Evolutionary conservation across 2,329 filamentous ascomycete genomes (phyloP), one percentile per base, ranked within the genome.

Genomic region (Aspergillus persii): DNA sequence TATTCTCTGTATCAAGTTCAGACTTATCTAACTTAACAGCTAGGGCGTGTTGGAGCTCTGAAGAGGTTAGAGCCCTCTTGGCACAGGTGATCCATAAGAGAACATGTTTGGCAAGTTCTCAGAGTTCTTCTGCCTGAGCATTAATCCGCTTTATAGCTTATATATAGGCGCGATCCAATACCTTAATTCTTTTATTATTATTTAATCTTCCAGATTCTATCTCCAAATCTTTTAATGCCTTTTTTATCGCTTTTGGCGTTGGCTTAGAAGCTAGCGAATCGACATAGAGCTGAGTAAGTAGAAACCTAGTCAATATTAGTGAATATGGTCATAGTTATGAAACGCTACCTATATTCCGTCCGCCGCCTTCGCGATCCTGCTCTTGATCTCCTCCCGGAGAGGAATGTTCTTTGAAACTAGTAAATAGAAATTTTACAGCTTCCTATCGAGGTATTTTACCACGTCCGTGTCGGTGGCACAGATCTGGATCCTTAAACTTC

Each of bases 41-140:
- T 12, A 84, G 70, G 0, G 79, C 80, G 60, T 81, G 71, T 53
- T 73, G 71, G 3, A 83, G 69, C 57, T 82, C 78, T 0, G 18
- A 0, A 1, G 57, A 67, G 1, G 59, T 71, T 0, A 83, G 59
- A 0, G 66, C 73, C 46, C 73, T 69, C 49, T 66, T 73, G 0
- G 77, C 71, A 41, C 59, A 78, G 0, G 68, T 70, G 8, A 83
- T 74, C 80, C 78, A 83, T 0, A 68, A 68, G 0, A 83, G 56
- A 2, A 71, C 67, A 18, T 75, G 57, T 6, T 70, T 76, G 0
- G 81, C 81, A 44, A 81, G 67, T 0, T 72, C 57, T n/a, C 48
- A 41, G 8, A 72, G 61, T 3, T 71, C 74, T 1, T 53, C 1
- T 0, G 63, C 8, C 51, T 83, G 80, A 0, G 63, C 58, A n/a